Evolutionary conservation across 2,329 filamentous ascomycete genomes (phyloP).

Genomic region (Neofusicoccum cordaticola): DNA sequence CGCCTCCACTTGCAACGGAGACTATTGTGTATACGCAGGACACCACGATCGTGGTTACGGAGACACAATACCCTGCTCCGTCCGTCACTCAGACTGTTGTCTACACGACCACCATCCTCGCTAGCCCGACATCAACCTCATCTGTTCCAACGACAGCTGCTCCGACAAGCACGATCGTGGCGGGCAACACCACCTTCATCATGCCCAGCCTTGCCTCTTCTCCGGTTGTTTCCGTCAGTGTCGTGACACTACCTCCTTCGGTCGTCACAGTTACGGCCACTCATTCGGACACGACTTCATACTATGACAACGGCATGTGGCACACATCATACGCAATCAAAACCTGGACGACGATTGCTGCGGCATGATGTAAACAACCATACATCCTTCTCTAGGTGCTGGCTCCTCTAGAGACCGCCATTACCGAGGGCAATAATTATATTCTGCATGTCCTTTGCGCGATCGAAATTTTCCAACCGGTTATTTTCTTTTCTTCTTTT

Average conservation of each 20-base stretch:
- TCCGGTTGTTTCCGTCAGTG: neutral
- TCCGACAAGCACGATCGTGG: neutral
- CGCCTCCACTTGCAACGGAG: neutral
- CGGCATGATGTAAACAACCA: neutral
- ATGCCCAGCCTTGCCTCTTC: neutral
- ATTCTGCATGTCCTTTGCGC: neutral
- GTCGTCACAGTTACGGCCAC: conserved; percentile 28
- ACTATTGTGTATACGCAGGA: conserved; percentile 4
- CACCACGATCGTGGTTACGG: conserved; percentile 1
- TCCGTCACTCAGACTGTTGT: conserved; percentile 10
- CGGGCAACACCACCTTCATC: neutral
- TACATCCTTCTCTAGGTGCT: conserved; percentile 16
- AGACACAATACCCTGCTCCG: neutral
- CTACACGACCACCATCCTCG: conserved; percentile 9
- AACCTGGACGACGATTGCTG: conserved; percentile 21
- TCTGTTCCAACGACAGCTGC: neutral
- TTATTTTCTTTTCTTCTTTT: neutral
- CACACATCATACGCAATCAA: conserved; percentile 43
- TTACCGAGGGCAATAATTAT: neutral
- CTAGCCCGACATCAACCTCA: neutral
- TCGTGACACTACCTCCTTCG: conserved; percentile 21
- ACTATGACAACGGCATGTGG: conserved; percentile 47
- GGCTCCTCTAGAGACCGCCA: conserved; percentile 6
- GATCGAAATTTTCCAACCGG: neutral
- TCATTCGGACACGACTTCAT: conserved; percentile 30